Percentiles rank a stretch among this genome's conserved stretches.
These are phyloP conservation scores for Dryas alaskensis DNA, from an alignment of 306 rosid species.

Conservation along the genomic window DNA sequence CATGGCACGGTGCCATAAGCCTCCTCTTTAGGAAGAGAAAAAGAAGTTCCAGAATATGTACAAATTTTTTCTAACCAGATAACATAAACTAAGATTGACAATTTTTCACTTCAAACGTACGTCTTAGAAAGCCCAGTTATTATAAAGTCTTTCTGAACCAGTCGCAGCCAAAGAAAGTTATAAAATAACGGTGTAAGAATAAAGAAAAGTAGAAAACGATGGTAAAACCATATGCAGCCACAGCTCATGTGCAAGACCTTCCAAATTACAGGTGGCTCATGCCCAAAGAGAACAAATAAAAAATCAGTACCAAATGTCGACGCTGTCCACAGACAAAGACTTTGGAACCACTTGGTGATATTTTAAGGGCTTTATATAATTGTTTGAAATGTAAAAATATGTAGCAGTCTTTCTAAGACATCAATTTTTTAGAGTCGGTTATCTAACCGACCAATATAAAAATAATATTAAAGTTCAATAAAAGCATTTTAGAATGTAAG, in stretches of 20 bases:
- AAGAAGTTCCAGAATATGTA: neutral
- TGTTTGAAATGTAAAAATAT: neutral
- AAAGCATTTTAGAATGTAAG: neutral
- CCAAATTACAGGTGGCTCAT: neutral
- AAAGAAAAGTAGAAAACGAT: neutral
- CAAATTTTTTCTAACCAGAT: neutral
- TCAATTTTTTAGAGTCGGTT: neutral
- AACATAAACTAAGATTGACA: neutral
- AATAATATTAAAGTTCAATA: neutral
- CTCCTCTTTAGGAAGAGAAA: neutral
- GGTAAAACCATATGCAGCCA: neutral
- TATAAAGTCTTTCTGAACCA: neutral
- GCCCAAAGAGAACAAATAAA: neutral
- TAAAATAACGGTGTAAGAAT: neutral
- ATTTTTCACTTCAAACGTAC: neutral
- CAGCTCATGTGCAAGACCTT: neutral
- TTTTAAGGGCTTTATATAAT: neutral
- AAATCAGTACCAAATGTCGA: neutral
- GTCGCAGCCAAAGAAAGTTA: neutral
- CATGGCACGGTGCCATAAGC: neutral
- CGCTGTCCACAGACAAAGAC: neutral
- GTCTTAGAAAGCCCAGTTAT: slow-evolving; percentile 3
- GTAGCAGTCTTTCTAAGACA: slow-evolving; percentile 3
- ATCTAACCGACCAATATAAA: neutral
- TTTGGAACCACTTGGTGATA: neutral